Conservation (phyloP, 805 yeast species). For the Candida fluviatilis region DNA sequence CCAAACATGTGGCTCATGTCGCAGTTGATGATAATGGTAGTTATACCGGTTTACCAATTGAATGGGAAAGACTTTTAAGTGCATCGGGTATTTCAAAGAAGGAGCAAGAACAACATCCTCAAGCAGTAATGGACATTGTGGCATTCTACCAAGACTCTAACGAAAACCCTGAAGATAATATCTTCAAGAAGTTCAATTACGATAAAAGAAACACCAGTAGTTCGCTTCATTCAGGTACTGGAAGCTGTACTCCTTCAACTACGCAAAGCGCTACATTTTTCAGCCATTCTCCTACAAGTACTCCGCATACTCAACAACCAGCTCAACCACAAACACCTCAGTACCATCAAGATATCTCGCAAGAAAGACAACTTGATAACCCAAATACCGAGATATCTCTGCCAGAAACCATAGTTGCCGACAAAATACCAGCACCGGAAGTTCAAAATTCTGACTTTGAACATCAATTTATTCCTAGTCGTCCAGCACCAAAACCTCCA, state of each 20-base stretch:
- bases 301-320: conserved; percentile 25
- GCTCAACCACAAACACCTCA: conserved; percentile 3
- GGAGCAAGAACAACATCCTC: conserved; percentile 89
- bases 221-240: conserved; percentile 13
- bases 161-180: conserved; percentile 41
- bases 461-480: conserved; percentile 53
- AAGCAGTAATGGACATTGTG: conserved; percentile 88
- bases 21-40: conserved; percentile 86
- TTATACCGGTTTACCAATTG: conserved; percentile 87
- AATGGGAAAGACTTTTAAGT: conserved; percentile 81
- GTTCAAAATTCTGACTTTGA: conserved; percentile 26
- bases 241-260: conserved; percentile 14
- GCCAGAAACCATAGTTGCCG: conserved; percentile 4
- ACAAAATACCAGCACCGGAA: conserved; percentile 14
- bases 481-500: conserved; percentile 67
- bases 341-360: background rate
- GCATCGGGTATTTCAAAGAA: conserved; percentile 84
- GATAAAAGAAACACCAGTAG: conserved; percentile 12
- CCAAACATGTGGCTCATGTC: conserved; percentile 89
- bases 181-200: conserved; percentile 40
- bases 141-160: conserved; percentile 70
- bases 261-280: conserved; percentile 5
- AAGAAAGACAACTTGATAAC: conserved; percentile 5
- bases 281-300: conserved; percentile 8
- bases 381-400: conserved; percentile 5